Evolutionary conservation across 2,329 filamentous ascomycete species (phyloP), one percentile per base, ranked within the genome.

Genomic region (Cytospora piceae): DNA sequence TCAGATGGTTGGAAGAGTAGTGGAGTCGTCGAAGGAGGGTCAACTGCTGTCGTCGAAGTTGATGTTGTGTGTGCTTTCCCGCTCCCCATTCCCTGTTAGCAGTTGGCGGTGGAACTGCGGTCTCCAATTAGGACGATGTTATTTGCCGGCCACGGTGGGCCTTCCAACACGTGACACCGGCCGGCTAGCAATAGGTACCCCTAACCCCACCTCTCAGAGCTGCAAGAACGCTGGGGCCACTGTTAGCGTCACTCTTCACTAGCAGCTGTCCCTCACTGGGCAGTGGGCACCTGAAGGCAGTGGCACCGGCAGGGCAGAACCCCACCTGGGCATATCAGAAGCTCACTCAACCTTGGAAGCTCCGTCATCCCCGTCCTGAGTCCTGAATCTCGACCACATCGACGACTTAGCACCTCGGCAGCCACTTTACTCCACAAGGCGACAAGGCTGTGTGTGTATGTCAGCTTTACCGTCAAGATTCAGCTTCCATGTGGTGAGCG

Each of bases 361-460:
- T 46, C n/a, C 46, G 46, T 49, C 46, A 49, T 24, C n/a, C 46
- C 46, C n/a, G 46, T n/a, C 15, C 42, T 2, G 6, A 6, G 3
- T 14, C 39, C 12, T 22, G 42, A 46, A 2, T 46, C 42, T 46
- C 12, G 20, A 46, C 42, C 6, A n/a, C 42, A 49, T 37, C 14
- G 34, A 12, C 34, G 15, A 49, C n/a, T 24, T 9, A 24, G n/a
- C 24, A 17, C 37, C 5, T 27, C 32, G 14, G 34, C 34, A 42
- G n/a, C 39, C 34, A 17, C 32, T n/a, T 39, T 11, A 67, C 63
- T 37, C 58, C 64, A 66, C 58, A 51, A 67, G 61, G 67, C 65
- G 66, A 64, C 66, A 58, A 70, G 69, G 69, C 69, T 69, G 34
- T 27, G 20, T 4, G 24, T 15, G 15, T 37, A 20, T 32, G 37